These are phyloP conservation scores for Salinomyces thailandicus DNA, from an alignment of 2,329 filamentous ascomycete species.

Conservation along the genomic window DNA sequence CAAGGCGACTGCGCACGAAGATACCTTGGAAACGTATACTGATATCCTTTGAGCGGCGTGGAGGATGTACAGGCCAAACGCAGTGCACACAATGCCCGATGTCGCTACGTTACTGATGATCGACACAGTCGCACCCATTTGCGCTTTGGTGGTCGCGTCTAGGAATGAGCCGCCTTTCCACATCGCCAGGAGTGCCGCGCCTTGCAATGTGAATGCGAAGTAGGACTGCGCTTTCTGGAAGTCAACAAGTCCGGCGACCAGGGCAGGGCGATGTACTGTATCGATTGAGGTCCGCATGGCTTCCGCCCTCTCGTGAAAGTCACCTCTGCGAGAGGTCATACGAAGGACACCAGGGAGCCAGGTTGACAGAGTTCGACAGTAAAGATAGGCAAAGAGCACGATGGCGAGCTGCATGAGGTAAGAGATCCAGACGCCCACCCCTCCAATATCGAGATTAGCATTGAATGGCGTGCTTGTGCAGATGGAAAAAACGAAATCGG, in stretches of 20 bases:
- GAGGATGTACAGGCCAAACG: not conserved
- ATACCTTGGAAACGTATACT: not conserved
- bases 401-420: conserved; percentile 10
- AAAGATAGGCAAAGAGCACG: conserved; percentile 6
- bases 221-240: conserved; percentile 10
- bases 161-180: conserved; percentile 5
- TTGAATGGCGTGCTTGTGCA: no score
- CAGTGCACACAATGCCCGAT: not conserved
- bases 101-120: conserved; percentile 8
- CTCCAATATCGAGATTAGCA: not conserved
- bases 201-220: conserved; percentile 9
- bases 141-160: conserved; percentile 3
- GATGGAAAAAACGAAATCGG: no score
- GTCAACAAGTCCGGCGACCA: conserved; percentile 7
- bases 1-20: not conserved
- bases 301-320: not conserved
- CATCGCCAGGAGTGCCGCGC: conserved; percentile 6
- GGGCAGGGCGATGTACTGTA: conserved; percentile 7
- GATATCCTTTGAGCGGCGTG: not conserved
- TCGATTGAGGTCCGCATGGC: conserved; percentile 1
- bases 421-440: conserved; percentile 4
- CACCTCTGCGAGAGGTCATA: not conserved
- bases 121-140: conserved; percentile 4
- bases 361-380: conserved; percentile 5
- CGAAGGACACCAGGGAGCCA: conserved; percentile 3